Evolutionary conservation across 305 asterid species (phyloP).

Genomic region (Ilex paraguariensis): DNA sequence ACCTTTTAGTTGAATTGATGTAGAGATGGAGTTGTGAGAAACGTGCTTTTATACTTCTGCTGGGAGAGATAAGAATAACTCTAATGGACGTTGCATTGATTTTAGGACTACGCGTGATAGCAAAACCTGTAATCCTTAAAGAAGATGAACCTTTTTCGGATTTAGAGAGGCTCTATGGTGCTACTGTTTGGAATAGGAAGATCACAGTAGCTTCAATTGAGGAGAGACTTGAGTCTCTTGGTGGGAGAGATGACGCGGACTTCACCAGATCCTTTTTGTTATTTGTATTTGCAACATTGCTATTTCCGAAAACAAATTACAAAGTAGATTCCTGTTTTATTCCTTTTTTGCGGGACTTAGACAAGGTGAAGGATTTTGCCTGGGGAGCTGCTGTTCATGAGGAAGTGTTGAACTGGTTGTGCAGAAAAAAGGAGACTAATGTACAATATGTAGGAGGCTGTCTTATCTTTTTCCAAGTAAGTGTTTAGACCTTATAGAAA

Average conservation of each 20-base stretch:
- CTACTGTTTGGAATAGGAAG: constrained; percentile 16
- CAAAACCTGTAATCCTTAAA: constrained; percentile 9
- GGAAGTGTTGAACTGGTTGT: constrained; percentile 21
- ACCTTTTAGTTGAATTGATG: constrained; percentile 20
- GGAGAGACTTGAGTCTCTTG: constrained; percentile 18
- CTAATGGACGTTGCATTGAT: constrained; percentile 17
- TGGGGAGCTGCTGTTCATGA: constrained; percentile 27
- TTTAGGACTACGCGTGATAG: constrained; percentile 21
- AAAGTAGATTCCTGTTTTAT: constrained; percentile 24
- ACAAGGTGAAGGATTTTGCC: constrained; percentile 14
- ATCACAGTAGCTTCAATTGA: constrained; percentile 20
- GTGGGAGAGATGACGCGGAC: constrained; percentile 15
- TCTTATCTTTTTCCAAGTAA: constrained; percentile 25
- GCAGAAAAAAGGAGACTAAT: constrained; percentile 16
- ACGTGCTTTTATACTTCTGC: constrained; percentile 11
- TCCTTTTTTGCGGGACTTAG: constrained; percentile 16
- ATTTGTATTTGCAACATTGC: constrained; percentile 19
- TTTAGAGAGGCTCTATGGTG: constrained; percentile 16
- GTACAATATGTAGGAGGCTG: constrained; percentile 29
- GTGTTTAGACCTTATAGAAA: constrained; percentile 1
- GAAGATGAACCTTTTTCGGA: constrained; percentile 16
- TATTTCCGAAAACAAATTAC: constrained; percentile 19
- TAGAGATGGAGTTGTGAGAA: constrained; percentile 18
- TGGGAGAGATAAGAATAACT: constrained; percentile 18
- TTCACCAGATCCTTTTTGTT: constrained; percentile 21